These are phyloP conservation scores for Papiliotrema terrestris DNA, from an alignment of 1,284 basidiomycete genomes.

Conservation along the genomic window DNA sequence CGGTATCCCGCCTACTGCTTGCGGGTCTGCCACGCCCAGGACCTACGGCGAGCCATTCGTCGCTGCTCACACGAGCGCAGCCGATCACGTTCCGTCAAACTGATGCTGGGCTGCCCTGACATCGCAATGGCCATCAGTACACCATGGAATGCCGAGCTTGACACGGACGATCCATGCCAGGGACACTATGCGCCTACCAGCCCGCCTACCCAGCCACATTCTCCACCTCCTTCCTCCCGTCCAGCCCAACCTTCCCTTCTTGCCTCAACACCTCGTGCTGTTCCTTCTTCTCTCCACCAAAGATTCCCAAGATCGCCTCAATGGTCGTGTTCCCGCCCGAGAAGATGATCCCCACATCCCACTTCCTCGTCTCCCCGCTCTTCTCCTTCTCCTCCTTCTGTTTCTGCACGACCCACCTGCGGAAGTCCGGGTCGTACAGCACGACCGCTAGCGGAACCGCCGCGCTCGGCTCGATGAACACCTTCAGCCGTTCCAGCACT, in stretches of 20 bases:
- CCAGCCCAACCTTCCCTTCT: conserved; percentile 12
- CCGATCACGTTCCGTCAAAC: too few relatives aligned
- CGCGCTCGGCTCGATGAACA: conserved; percentile 22
- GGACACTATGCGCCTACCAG: neutral
- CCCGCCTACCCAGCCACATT: conserved; percentile 22
- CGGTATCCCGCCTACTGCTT: too few relatives aligned
- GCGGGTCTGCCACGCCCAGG: too few relatives aligned
- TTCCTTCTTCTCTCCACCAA: conserved; percentile 4
- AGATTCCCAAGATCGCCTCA: conserved; percentile 20
- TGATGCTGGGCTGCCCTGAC: too few relatives aligned
- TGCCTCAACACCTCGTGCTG: conserved; percentile 6
- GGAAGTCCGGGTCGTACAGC: conserved; percentile 20
- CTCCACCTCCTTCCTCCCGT: conserved; percentile 16
- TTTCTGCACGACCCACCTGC: conserved; percentile 10
- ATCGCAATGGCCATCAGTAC: too few relatives aligned
- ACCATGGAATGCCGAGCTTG: too few relatives aligned
- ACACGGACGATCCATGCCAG: too few relatives aligned
- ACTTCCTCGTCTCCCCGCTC: conserved; percentile 7
- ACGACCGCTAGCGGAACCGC: conserved; percentile 22
- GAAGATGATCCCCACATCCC: conserved; percentile 21
- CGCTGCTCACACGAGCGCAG: too few relatives aligned
- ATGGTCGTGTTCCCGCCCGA: conserved; percentile 26
- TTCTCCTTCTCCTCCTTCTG: conserved; percentile 14
- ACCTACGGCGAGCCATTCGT: too few relatives aligned
- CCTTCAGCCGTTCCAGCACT: conserved; percentile 23